Percentiles rank a stretch among this genome's conserved stretches.
Evolutionary conservation across 2,329 filamentous ascomycete species (phyloP).

Genomic region (Nannizziopsis barbatae): DNA sequence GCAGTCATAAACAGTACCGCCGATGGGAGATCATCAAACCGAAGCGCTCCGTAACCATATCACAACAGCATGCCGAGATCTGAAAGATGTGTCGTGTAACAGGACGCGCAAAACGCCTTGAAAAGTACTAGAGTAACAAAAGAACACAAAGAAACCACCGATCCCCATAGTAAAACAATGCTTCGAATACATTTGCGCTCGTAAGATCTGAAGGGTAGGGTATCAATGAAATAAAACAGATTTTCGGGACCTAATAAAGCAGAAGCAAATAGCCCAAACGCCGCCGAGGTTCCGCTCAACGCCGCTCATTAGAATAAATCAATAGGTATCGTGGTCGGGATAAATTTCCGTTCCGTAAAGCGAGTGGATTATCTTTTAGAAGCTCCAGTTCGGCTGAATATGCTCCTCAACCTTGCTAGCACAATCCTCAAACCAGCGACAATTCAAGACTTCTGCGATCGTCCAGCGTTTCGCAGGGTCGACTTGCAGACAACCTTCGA

Average conservation of each 20-base stretch:
- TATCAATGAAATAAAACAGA: slow-evolving; percentile 6
- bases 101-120: too few relatives aligned
- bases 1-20: too few relatives aligned
- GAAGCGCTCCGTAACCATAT: too few relatives aligned
- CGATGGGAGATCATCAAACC: too few relatives aligned
- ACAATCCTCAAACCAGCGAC: slow-evolving; percentile 40
- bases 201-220: background rate
- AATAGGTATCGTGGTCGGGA: background rate
- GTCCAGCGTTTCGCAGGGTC: slow-evolving; percentile 46
- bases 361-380: background rate
- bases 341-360: background rate
- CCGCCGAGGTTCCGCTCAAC: slow-evolving; percentile 1
- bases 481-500: slow-evolving; percentile 50
- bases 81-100: too few relatives aligned
- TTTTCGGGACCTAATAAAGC: background rate
- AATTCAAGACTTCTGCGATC: slow-evolving; percentile 45
- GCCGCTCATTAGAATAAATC: background rate
- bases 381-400: slow-evolving; percentile 6
- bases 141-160: background rate
- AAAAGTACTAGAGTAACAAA: background rate
- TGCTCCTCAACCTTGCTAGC: slow-evolving; percentile 4
- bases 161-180: background rate
- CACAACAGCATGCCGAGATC: too few relatives aligned
- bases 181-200: too few relatives aligned
- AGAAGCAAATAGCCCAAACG: background rate